A percentile compares a stretch with the other conserved stretches of the same genome.
Conservation (phyloP, 768 basidiomycete genomes). For the Cyathus striatus region DNA sequence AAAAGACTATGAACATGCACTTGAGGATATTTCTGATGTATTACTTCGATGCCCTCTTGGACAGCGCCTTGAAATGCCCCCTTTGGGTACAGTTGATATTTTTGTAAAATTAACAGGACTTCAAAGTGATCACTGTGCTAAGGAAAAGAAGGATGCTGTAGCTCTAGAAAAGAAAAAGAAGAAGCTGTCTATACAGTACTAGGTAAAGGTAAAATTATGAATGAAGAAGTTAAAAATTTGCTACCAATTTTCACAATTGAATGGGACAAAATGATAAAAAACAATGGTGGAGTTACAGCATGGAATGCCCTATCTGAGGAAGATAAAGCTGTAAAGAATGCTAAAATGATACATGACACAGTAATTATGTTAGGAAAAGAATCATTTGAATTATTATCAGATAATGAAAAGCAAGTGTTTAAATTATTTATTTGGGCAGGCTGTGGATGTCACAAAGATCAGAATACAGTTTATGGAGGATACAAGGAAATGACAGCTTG, state of each 20-base stretch:
- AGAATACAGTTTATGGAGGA: constrained; percentile 22
- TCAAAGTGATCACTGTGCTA: constrained; percentile 16
- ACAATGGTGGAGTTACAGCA: constrained; percentile 8
- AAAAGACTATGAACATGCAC: constrained; percentile 11
- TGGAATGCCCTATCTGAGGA: constrained; percentile 8
- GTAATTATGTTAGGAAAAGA: constrained; percentile 9
- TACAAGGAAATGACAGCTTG: constrained; percentile 11
- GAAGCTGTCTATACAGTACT: constrained; percentile 14
- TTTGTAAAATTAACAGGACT: constrained; percentile 13
- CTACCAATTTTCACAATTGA: constrained; percentile 2
- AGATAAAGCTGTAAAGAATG: constrained; percentile 7
- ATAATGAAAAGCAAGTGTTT: constrained; percentile 9
- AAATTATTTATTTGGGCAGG: constrained; percentile 23
- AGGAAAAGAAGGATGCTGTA: constrained; percentile 21
- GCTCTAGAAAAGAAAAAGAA: constrained; percentile 12
- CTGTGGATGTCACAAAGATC: constrained; percentile 27
- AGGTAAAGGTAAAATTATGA: constrained; percentile 14
- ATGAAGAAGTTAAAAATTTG: constrained; percentile 8
- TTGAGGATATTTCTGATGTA: constrained; percentile 9
- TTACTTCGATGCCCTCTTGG: constrained; percentile 16
- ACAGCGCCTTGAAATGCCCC: constrained; percentile 8
- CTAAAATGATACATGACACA: constrained; percentile 8
- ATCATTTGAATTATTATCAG: constrained; percentile 8
- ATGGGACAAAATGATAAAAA: constrained; percentile 8
- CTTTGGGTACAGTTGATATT: constrained; percentile 9